Evolutionary conservation across 148 eudicot genomes (phyloP).

Genomic region (Silene uniflora): DNA sequence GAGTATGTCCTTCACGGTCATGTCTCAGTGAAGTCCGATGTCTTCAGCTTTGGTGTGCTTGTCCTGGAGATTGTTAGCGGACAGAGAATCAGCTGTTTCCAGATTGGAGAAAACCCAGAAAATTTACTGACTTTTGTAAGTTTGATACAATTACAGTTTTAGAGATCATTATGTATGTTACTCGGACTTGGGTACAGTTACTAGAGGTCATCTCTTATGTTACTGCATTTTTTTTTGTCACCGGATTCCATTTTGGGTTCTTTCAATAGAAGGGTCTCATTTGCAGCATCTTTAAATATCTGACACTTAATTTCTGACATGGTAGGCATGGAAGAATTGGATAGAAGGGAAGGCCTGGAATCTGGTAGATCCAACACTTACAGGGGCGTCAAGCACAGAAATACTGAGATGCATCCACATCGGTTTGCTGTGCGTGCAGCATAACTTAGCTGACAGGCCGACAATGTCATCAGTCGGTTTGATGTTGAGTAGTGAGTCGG

Average conservation of each 20-base stretch:
- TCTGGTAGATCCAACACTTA: slow-evolving; percentile 23
- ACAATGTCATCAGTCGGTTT: slow-evolving; percentile 34
- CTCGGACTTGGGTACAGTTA: too few species aligned
- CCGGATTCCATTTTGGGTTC: too few species aligned
- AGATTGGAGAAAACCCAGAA: too few species aligned
- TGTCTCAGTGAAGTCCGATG: slow-evolving; percentile 49
- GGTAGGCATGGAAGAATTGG: slow-evolving; percentile 31
- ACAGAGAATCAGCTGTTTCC: too few species aligned
- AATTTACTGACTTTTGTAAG: too few species aligned
- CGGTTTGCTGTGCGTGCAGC: slow-evolving; percentile 43
- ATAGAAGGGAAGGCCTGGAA: slow-evolving; percentile 21
- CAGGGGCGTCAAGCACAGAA: slow-evolving; percentile 20
- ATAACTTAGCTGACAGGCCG: slow-evolving; percentile 33
- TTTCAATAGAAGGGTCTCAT: too few species aligned
- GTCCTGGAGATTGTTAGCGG: slow-evolving; percentile 35
- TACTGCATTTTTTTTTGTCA: too few species aligned
- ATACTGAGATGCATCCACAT: too few species aligned
- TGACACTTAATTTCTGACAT: neutral
- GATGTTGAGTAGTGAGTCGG: slow-evolving; percentile 37
- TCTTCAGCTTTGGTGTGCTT: slow-evolving; percentile 54
- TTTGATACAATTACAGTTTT: too few species aligned
- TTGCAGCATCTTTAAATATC: too few species aligned
- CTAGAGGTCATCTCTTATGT: too few species aligned
- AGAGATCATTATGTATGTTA: too few species aligned
- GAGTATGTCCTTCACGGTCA: slow-evolving; percentile 43